Evolutionary conservation across 371 early-diverging fungal genomes (phyloP), one percentile per base, ranked within the genome.

Genomic region (Mucor sp.): DNA sequence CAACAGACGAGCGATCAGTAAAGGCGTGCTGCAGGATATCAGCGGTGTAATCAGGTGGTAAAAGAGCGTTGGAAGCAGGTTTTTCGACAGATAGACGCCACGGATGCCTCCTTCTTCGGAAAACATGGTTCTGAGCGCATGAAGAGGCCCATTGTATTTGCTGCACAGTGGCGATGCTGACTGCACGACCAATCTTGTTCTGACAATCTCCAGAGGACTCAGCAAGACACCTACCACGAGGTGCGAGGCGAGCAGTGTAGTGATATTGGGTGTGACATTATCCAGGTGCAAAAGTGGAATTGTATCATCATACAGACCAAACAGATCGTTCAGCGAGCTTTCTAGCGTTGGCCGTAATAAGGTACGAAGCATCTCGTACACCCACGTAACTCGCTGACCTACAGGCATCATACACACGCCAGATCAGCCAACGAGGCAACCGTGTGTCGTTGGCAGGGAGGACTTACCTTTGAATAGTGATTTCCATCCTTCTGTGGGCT

Each of bases 21-120:
- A 71, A 0, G 90, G 87, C 6, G 88, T 82, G 44, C 88, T 83
- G 72, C 87, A 84, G 37, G 88, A 72, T 62, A 97, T 84, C 32
- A 94, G 71, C 0, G 97, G 91, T 5, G 84, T 82, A 44, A 94
- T 62, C 15, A 89, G 82, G 60, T 94, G 90, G 70, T 90, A 89
- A 23, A 95, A 68, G 21, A 96, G 47, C 0, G 96, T 92, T 1
- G 96, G 94, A 21, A 91, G 58, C 21, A 91, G 65, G 58, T 91
- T 87, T 23, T 86, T 78, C 6, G 86, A 87, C 9, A 89, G 79
- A 74, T 94, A 95, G n/a, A 96, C 65, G 1, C 80, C 63, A 33
- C 83, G 64, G 9, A 89, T 32, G 1, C 94, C 93, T 43, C 95
- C 96, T 74, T 97, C 98, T 65, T 92, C 91, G 3, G 76, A 67